Conservation (phyloP, 23 red algal genomes). For the Gracilaria domingensis region DNA sequence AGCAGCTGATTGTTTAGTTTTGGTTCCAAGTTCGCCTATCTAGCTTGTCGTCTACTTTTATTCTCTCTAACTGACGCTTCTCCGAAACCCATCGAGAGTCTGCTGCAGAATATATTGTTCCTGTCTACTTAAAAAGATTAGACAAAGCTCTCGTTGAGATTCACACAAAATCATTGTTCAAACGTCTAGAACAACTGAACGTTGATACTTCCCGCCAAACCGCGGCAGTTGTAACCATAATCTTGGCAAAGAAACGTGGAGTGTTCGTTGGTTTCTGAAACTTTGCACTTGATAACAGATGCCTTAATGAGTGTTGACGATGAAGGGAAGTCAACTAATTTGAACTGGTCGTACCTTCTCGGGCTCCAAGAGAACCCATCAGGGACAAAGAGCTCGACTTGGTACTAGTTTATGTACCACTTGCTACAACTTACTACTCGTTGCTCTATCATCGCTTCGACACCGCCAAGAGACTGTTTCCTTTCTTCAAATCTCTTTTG, state of each 20-base stretch:
- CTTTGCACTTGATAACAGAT: slow-evolving; percentile 29
- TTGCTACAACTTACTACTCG: slow-evolving; percentile 20
- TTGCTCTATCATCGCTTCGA: slow-evolving; percentile 12
- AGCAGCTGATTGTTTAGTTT: slow-evolving; percentile 37
- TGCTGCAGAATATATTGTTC: slow-evolving; percentile 34
- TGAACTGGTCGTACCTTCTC: slow-evolving; percentile 40
- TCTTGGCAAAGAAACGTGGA: slow-evolving; percentile 21
- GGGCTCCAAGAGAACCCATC: slow-evolving; percentile 34
- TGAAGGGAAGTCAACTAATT: slow-evolving; percentile 38
- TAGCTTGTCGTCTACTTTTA: neutral
- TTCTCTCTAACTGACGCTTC: slow-evolving; percentile 1
- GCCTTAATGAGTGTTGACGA: slow-evolving; percentile 33
- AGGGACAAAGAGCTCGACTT: slow-evolving; percentile 36
- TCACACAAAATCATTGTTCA: slow-evolving; percentile 10
- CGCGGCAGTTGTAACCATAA: slow-evolving; percentile 27
- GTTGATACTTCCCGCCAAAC: neutral
- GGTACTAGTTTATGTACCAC: slow-evolving; percentile 38
- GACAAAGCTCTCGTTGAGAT: neutral
- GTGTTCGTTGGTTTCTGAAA: slow-evolving; percentile 32
- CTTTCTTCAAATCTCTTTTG: too few species aligned
- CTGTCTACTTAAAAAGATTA: slow-evolving; percentile 33
- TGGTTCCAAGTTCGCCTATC: neutral
- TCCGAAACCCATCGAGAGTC: neutral
- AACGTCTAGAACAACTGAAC: neutral
- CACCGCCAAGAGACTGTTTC: too few species aligned